phyloP scores from a whole-genome alignment of 148 eudicot genomes.

The Nepenthes gracilis region DNA sequence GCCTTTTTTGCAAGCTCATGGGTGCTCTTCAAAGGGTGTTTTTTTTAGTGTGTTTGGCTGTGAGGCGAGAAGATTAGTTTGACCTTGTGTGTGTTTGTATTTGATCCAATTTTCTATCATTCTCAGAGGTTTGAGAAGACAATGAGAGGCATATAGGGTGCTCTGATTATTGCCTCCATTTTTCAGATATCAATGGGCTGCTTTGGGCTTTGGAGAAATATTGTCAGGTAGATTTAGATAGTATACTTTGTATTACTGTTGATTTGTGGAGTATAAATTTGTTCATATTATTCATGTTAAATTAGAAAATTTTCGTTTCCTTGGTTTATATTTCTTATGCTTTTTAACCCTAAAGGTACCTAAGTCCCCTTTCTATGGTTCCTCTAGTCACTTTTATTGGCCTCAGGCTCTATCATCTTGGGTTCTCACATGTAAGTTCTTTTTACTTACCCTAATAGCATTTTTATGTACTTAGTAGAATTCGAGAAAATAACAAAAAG shows the following conservation, averaged over 20 bases:
- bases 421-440: conserved; percentile 48
- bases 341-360: conserved; percentile 31
- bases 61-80: no score
- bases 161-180: conserved; percentile 46
- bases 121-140: conserved; percentile 57
- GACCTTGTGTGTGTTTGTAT: neutral
- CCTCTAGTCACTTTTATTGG: conserved; percentile 64
- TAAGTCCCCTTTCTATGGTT: conserved; percentile 77
- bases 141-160: conserved; percentile 66
- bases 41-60: no score
- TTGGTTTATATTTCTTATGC: neutral
- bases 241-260: no score
- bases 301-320: neutral
- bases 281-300: no score
- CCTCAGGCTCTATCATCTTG: conserved; percentile 62
- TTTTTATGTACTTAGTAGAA: no score
- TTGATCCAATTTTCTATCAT: neutral
- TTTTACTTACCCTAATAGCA: neutral
- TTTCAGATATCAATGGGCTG: conserved; percentile 55
- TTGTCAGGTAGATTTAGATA: conserved; percentile 29
- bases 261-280: no score
- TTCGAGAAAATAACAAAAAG: no score
- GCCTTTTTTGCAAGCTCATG: no score
- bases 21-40: no score
- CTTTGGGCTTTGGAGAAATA: conserved; percentile 65